phyloP scores from a whole-genome alignment of 805 yeast species.

The Kodamaea neixiangensis region DNA sequence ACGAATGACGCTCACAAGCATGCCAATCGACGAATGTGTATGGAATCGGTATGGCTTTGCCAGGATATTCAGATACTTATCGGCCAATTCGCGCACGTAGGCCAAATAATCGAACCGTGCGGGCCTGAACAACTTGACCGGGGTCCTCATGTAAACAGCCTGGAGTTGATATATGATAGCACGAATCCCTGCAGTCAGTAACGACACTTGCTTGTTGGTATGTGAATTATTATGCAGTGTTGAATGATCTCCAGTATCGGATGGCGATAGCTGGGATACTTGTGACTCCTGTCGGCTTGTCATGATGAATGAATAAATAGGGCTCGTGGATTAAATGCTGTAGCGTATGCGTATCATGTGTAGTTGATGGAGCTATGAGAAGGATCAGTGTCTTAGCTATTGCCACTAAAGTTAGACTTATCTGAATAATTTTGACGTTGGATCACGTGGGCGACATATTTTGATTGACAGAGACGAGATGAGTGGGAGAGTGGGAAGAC shows the following conservation, averaged over 20 bases:
- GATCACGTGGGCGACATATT: too few relatives aligned
- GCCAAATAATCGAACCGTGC: slow-evolving; percentile 86
- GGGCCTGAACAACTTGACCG: slow-evolving; percentile 85
- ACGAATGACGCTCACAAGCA: slow-evolving; percentile 67
- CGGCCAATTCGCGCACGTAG: slow-evolving; percentile 54
- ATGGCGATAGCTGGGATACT: not conserved
- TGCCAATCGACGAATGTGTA: slow-evolving; percentile 79
- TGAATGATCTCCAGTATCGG: not conserved
- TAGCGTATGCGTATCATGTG: not conserved
- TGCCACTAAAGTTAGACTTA: too few relatives aligned
- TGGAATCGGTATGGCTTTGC: slow-evolving; percentile 53
- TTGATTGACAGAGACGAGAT: too few relatives aligned
- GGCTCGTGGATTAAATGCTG: not conserved
- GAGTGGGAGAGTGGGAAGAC: too few relatives aligned
- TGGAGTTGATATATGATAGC: slow-evolving; percentile 80
- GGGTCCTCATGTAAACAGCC: slow-evolving; percentile 75
- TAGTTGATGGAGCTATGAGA: too few relatives aligned
- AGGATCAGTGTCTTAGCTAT: too few relatives aligned
- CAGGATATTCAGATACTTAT: slow-evolving; percentile 45
- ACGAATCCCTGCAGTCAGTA: slow-evolving; percentile 82
- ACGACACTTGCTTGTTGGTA: slow-evolving; percentile 60
- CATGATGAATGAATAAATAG: too few relatives aligned
- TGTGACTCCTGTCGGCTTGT: not conserved
- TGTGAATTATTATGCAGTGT: not conserved
- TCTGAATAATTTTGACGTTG: too few relatives aligned